Evolutionary conservation across 2,329 filamentous ascomycete species (phyloP).

Genomic region (Dactylellina sp.): DNA sequence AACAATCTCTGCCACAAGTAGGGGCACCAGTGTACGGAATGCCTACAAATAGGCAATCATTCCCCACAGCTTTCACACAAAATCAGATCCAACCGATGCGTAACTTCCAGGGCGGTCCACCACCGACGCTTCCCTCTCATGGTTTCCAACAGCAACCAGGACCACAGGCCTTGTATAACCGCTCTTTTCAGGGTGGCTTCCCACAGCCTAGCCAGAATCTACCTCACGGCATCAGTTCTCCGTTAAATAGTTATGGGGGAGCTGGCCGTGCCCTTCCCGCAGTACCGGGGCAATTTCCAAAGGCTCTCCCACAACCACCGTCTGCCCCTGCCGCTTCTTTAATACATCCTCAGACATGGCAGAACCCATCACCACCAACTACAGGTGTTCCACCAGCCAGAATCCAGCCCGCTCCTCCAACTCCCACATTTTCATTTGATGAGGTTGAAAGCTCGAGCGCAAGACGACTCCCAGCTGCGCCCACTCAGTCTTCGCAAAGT

Average conservation of each 20-base stretch:
- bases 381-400: constrained; percentile 16
- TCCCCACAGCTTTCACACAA: constrained; percentile 1
- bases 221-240: background rate
- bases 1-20: constrained; percentile 3
- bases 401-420: constrained; percentile 24
- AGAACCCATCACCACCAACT: constrained; percentile 19
- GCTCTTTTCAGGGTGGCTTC: constrained; percentile 22
- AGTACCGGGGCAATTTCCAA: constrained; percentile 19
- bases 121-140: constrained; percentile 30
- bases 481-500: constrained; percentile 9
- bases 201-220: constrained; percentile 13
- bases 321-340: background rate
- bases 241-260: constrained; percentile 11
- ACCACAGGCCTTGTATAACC: constrained; percentile 16
- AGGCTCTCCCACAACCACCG: constrained; percentile 36
- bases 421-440: constrained; percentile 46
- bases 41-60: constrained; percentile 29
- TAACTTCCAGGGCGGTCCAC: constrained; percentile 22
- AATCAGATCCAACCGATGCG: constrained; percentile 39
- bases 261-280: constrained; percentile 41
- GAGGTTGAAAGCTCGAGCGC: constrained; percentile 12
- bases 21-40: constrained; percentile 1
- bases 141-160: constrained; percentile 19
- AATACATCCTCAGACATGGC: constrained; percentile 18
- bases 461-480: constrained; percentile 35